Conservation (phyloP, 257 asterid genomes). For the Nemophila menziesii region DNA sequence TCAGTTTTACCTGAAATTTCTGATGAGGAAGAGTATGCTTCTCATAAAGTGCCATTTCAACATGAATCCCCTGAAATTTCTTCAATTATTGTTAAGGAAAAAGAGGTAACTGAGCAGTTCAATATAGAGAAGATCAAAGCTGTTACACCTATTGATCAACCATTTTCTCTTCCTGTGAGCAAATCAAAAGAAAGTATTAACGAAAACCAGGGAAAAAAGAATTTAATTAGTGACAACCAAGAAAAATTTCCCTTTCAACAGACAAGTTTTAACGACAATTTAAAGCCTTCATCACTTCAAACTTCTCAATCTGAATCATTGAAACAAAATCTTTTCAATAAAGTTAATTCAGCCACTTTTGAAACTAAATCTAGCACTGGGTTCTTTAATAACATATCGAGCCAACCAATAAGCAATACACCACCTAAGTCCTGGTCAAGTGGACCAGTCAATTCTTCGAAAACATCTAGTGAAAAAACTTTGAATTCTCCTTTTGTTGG, state of each 20-base stretch:
- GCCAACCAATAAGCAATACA: slow-evolving; percentile 27
- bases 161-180: neutral
- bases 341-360: slow-evolving; percentile 19
- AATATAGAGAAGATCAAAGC: neutral
- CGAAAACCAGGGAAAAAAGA: no score
- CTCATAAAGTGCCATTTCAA: slow-evolving; percentile 3
- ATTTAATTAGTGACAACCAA: no score
- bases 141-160: neutral
- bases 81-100: neutral
- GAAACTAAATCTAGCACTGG: slow-evolving; percentile 29
- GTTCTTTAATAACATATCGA: slow-evolving; percentile 24
- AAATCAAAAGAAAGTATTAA: neutral
- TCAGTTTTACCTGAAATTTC: slow-evolving; percentile 21
- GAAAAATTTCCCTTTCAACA: slow-evolving; percentile 1
- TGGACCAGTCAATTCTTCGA: no score
- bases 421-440: slow-evolving; percentile 25
- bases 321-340: slow-evolving; percentile 5
- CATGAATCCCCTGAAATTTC: neutral
- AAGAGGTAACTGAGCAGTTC: neutral
- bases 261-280: slow-evolving; percentile 1
- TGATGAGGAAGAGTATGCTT: slow-evolving; percentile 6
- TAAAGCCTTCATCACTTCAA: slow-evolving; percentile 13
- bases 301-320: slow-evolving; percentile 12
- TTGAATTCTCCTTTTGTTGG: slow-evolving; percentile 17
- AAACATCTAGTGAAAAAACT: no score